A percentile compares a stretch with the other conserved stretches of the same genome.
These are phyloP conservation scores for Curvularia hawaiiensis DNA, from an alignment of 2,329 filamentous ascomycete species.

Conservation along the genomic window DNA sequence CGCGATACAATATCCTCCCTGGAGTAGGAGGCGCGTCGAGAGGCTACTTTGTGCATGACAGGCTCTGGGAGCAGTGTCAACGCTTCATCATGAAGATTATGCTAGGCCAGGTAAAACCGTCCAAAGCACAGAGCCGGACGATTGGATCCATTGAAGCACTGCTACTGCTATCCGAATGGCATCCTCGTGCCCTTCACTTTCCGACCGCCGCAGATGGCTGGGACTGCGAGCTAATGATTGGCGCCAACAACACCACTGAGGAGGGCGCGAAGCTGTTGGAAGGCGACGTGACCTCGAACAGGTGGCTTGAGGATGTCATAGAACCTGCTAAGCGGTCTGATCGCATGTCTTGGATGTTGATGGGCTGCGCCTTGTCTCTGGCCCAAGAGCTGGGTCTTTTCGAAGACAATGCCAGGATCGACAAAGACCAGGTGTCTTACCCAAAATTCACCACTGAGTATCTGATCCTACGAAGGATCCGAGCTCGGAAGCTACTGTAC, in stretches of 20 bases:
- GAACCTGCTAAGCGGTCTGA: slow-evolving; percentile 60
- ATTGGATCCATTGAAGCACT: slow-evolving; percentile 61
- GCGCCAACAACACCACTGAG: slow-evolving; percentile 47
- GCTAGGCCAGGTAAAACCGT: slow-evolving; percentile 59
- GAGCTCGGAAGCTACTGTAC: slow-evolving; percentile 44
- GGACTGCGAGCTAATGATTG: slow-evolving; percentile 59
- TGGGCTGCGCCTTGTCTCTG: slow-evolving; percentile 59
- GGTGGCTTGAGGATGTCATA: slow-evolving; percentile 61
- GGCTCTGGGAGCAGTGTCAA: slow-evolving; percentile 61
- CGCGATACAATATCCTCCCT: slow-evolving; percentile 53
- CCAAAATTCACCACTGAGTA: slow-evolving; percentile 40
- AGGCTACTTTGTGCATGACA: slow-evolving; percentile 59
- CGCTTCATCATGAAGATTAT: slow-evolving; percentile 59
- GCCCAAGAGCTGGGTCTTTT: slow-evolving; percentile 60
- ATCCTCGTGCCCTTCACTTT: slow-evolving; percentile 60
- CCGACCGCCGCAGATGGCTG: slow-evolving; percentile 60
- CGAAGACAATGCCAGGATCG: slow-evolving; percentile 47
- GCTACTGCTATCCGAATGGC: slow-evolving; percentile 62
- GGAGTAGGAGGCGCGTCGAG: slow-evolving; percentile 52
- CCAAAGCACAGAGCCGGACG: slow-evolving; percentile 56
- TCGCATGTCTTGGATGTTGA: slow-evolving; percentile 65
- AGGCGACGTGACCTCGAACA: slow-evolving; percentile 45
- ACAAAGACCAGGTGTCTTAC: slow-evolving; percentile 44
- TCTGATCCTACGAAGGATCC: slow-evolving; percentile 38
- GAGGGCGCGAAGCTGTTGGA: slow-evolving; percentile 42